Base-by-base conservation (phyloP, 83 land plant genomes). In the Diphasiastrum complanatum region DNA sequence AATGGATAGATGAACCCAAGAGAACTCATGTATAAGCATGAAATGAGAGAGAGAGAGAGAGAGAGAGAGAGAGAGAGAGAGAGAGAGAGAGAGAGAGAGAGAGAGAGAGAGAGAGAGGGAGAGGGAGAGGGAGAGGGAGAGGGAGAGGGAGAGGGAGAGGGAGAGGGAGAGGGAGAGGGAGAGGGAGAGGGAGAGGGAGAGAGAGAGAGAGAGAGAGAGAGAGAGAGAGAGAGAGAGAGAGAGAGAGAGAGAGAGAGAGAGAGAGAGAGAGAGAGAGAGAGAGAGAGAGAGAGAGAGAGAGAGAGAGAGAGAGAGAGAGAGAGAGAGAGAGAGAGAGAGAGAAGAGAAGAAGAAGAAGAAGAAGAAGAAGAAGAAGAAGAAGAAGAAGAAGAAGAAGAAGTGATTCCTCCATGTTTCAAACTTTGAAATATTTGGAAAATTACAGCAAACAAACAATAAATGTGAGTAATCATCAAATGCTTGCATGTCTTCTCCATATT, bases 151-250 rank as follows among this genome's bases (percentile, higher is more conserved):
- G 43, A 38, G 43, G 14, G 43, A 38, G 43, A 38, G 43, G 14
- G 43, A 38, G 43, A 38, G 43, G 14, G 43, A 38, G 43, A 38
- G 43, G 14, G 43, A 38, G 43, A 38, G 43, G 14, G 43, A 38
- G 43, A 38, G 43, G 14, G 43, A 38, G 43, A 38, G 43, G 14
- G 43, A 38, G 43, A 38, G 43, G 14, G 43, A 38, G 43, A 38
- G 43, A 38, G 43, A 38, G 43, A 38, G 43, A 38, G 43, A 38
- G 43, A 38, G 43, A 38, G 43, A 38, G 43, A 38, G 43, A 38
- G 43, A 38, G 43, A 38, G 43, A 38, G 43, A 38, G 43, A 38
- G 43, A 38, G 43, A 38, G 43, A 38, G 43, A 38, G 43, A 38
- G 43, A 38, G 43, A 38, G 43, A 38, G 43, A 38, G 43, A 38